Base-by-base conservation (phyloP, 345 rosid species). In the Gossypium longicalyx region DNA sequence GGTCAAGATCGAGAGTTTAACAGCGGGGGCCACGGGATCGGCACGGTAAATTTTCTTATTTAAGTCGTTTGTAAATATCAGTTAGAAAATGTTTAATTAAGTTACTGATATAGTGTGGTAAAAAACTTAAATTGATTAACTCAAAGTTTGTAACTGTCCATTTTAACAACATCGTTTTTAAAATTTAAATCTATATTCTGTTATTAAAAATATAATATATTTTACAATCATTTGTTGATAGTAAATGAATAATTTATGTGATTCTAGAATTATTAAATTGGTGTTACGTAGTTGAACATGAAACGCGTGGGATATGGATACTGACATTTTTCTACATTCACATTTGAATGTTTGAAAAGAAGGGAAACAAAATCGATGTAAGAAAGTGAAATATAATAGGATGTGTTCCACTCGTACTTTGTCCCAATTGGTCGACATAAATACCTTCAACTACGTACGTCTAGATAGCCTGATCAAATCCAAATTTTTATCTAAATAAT, bases 131-230 rank as follows among this genome's bases (percentile, higher is more conserved):
- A 34, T 34, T 34, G 7, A 34, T 34, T 34, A 34, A 34, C 38
- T 34, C 0, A 34, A 1, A 34, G 7, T 34, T 34, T 34, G 0
- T 34, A 34, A 34, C 2, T 5, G 1, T 4, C 0, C 0, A 4
- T 34, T 34, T 34, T 5, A 34, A 34, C 0, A 34, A 34, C 4
- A 0, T 34, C 0, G 0, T 5, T 5, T 34, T 0, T 1, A 34
- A 34, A 0, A 34, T 34, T 34, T 34, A 34, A 34, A 6, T 5
- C 7, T 1, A 0, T 4, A 5, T 34, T 34, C 7, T 5, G 0
- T 5, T 4, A 4, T 34, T 34, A 5, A 34, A 34, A 34, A 34
- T 34, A 0, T 4, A 34, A 34, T 34, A 1, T 34, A 34, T 3
- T 0, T 0, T 3, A 3, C n/a, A n/a, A n/a, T 3, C 0, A 29